Evolutionary conservation across 1,139 yeast genomes (phyloP).

Genomic region (Candida mesenterica): DNA sequence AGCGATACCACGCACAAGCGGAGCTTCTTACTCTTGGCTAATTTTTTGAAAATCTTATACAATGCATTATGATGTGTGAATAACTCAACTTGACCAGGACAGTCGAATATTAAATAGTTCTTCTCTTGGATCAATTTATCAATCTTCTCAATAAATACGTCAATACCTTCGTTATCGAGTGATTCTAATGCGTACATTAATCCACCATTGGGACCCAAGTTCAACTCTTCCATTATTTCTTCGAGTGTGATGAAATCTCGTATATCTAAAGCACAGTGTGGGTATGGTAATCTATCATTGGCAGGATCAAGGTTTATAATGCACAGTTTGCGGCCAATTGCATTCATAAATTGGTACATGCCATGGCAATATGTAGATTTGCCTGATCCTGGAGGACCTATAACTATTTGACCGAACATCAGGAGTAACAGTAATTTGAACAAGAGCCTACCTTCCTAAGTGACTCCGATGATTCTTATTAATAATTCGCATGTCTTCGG

Average conservation of each 20-base stretch:
- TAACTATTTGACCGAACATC: slow-evolving; percentile 87
- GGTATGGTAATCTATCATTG: slow-evolving; percentile 78
- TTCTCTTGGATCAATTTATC: slow-evolving; percentile 55
- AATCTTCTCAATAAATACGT: slow-evolving; percentile 59
- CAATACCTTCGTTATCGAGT: slow-evolving; percentile 42
- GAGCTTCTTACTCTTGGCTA: slow-evolving; percentile 52
- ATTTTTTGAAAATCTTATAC: slow-evolving; percentile 33
- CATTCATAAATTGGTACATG: slow-evolving; percentile 84
- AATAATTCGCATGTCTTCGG: no score
- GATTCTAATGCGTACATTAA: slow-evolving; percentile 84
- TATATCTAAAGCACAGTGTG: slow-evolving; percentile 75
- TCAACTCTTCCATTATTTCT: slow-evolving; percentile 83
- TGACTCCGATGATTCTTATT: not conserved
- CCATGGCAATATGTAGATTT: slow-evolving; percentile 95
- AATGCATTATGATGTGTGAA: slow-evolving; percentile 47
- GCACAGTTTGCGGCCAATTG: slow-evolving; percentile 86
- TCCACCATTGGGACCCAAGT: slow-evolving; percentile 93
- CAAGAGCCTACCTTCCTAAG: not conserved
- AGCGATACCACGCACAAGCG: slow-evolving; percentile 85
- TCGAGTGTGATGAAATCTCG: slow-evolving; percentile 84
- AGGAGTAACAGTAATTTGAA: not conserved
- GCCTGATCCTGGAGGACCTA: slow-evolving; percentile 98
- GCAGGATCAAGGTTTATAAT: slow-evolving; percentile 93
- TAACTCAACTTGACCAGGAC: slow-evolving; percentile 57
- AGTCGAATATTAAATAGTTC: slow-evolving; percentile 82